A percentile compares a stretch with the other conserved stretches of the same genome.
Conservation (phyloP, 495 filamentous ascomycete species). For the Letharia columbiana region DNA sequence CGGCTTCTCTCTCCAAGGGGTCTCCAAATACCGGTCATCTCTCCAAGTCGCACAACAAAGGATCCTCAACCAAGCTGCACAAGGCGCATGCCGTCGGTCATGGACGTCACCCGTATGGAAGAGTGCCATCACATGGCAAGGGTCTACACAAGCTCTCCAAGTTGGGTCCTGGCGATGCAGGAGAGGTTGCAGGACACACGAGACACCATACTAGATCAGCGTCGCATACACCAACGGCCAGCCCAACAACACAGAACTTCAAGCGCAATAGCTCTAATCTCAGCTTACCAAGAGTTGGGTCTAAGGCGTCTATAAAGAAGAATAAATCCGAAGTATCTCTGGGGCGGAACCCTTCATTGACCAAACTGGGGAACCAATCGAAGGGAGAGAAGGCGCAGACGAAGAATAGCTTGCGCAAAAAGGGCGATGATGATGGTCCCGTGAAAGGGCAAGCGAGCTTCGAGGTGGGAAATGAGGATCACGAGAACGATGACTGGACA, state of each 20-base stretch:
- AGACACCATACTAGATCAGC: constrained; percentile 19
- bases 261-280: constrained; percentile 23
- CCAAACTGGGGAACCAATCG: constrained; percentile 20
- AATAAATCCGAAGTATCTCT: constrained; percentile 20
- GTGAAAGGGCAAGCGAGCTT: constrained; percentile 20
- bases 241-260: constrained; percentile 16
- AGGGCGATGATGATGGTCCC: constrained; percentile 17
- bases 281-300: constrained; percentile 19
- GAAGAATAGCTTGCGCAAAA: constrained; percentile 17
- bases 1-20: constrained; percentile 22
- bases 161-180: constrained; percentile 14
- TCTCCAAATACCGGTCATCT: constrained; percentile 17
- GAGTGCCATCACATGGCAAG: constrained; percentile 35
- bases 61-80: constrained; percentile 22
- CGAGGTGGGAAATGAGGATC: constrained; percentile 21
- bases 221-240: constrained; percentile 24
- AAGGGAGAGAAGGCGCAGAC: constrained; percentile 21
- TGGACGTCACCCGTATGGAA: constrained; percentile 19
- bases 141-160: constrained; percentile 35
- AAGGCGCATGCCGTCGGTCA: constrained; percentile 27
- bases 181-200: constrained; percentile 9
- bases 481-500: constrained; percentile 22
- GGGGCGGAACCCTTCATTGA: constrained; percentile 12
- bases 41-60: constrained; percentile 19
- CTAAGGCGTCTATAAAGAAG: constrained; percentile 23